A percentile compares a stretch with the other conserved stretches of the same genome.
Conservation (phyloP, 768 basidiomycete species). For the Amanita brunnescens region DNA sequence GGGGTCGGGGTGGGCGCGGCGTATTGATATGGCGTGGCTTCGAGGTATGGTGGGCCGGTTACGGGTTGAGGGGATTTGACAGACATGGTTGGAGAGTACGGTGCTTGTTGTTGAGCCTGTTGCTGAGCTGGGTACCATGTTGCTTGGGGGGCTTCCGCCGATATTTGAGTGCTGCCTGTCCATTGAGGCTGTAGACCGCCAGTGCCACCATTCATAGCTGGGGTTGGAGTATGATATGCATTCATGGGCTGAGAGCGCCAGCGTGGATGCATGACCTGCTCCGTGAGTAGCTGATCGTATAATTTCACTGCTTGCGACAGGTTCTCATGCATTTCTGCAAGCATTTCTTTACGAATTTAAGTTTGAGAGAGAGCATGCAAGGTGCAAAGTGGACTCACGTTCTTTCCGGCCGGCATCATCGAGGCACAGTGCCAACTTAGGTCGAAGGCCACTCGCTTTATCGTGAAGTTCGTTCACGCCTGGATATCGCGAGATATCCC, state of each 20-base stretch:
- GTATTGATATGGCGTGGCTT: constrained; percentile 18
- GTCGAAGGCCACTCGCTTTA: constrained; percentile 67
- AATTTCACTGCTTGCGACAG: constrained; percentile 86
- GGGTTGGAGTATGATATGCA: not conserved
- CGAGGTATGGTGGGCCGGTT: constrained; percentile 11
- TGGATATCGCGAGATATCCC: constrained; percentile 74
- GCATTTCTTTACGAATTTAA: constrained; percentile 46
- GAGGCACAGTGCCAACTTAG: constrained; percentile 74
- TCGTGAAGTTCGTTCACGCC: constrained; percentile 81
- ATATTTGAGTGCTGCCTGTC: constrained; percentile 6
- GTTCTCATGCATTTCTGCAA: constrained; percentile 93
- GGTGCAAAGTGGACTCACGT: constrained; percentile 33
- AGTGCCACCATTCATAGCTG: not conserved
- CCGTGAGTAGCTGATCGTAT: constrained; percentile 82
- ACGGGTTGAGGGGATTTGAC: not conserved
- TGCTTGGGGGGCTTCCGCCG: constrained; percentile 8
- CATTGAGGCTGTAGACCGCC: constrained; percentile 2
- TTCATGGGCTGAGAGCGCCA: constrained; percentile 37
- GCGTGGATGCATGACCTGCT: constrained; percentile 67
- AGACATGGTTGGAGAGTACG: constrained; percentile 1
- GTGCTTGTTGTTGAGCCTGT: constrained; percentile 11
- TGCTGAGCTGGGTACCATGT: constrained; percentile 1
- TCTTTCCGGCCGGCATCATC: constrained; percentile 85
- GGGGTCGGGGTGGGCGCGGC: constrained; percentile 25
- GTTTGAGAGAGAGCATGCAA: not conserved